A percentile compares a stretch with the other conserved stretches of the same genome.
These are phyloP conservation scores for Bromus sterilis DNA, from an alignment of 176 grass and related monocot genomes.

Conservation along the genomic window DNA sequence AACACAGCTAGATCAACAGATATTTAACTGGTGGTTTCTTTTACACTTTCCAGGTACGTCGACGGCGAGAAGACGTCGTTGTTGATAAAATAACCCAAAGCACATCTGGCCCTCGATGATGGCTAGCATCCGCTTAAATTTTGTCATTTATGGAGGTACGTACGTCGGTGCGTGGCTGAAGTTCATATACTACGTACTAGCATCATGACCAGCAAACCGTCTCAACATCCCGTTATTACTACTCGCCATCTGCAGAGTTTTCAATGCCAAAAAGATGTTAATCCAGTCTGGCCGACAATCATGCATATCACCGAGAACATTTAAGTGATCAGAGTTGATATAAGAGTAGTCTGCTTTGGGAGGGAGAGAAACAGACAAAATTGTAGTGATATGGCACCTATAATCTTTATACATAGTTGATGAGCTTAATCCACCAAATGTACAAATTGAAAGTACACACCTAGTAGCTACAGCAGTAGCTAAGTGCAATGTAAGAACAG, in stretches of 20 bases:
- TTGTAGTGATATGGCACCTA: not conserved
- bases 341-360: not conserved
- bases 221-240: constrained; percentile 36
- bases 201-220: constrained; percentile 30
- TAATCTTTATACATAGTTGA: not conserved
- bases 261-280: constrained; percentile 8
- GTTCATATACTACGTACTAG: constrained; percentile 30
- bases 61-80: not conserved
- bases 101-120: constrained; percentile 40
- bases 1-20: not conserved
- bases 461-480: not conserved
- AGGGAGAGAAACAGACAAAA: not conserved
- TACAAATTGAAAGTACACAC: not conserved
- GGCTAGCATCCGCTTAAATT: constrained; percentile 9
- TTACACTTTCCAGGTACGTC: not conserved
- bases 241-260: constrained; percentile 31
- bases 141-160: constrained; percentile 46
- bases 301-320: constrained; percentile 27
- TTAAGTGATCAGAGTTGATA: constrained; percentile 16
- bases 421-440: not conserved
- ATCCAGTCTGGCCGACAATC: constrained; percentile 37
- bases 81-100: constrained; percentile 26
- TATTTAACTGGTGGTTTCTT: not conserved
- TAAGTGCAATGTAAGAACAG: not conserved
- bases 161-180: too few species aligned